Evolutionary conservation across 1,284 basidiomycete genomes (phyloP), one percentile per base, ranked within the genome.

Genomic region (Coriolopsis trogii): DNA sequence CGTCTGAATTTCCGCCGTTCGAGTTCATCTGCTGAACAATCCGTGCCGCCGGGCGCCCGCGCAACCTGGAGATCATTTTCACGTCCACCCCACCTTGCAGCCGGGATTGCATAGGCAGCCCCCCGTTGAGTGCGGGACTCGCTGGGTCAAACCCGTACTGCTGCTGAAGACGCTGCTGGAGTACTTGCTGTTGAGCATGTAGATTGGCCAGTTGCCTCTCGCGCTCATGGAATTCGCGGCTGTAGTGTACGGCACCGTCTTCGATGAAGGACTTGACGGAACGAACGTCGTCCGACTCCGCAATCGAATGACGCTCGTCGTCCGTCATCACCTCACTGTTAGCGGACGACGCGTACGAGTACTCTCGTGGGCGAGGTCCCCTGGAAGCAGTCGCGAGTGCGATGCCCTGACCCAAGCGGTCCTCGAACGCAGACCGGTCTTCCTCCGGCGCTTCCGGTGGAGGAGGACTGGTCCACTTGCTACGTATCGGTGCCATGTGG

Each of bases 381-480:
- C 76, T 79, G 1, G 83, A 75, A n/a, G 80, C 72, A 1, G 87
- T 90, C 7, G 87, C 89, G 12, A 90, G 69, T 33, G 81, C 80
- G 24, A 91, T 69, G 0, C 84, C 76, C 46, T 79, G 75, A 18
- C 80, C 87, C 10, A 91, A 74, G 46, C 82, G 75, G 55, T 76
- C 79, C 64, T 89, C 84, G 61, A 87, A 91, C 25, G 82, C 71
- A 3, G 76, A 76, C 41, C 80, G 85, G 61, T 81, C 85, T n/a
- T 78, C 77, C 13, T 79, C 74, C 0, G 89, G 75, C 1, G 89
- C 89, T 61, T 87, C 85, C 1, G 84, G 80, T 4, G 89, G 87
- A n/a, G 89, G 89, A 8, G 89, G 88, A 59, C 87, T 90, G 0
- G 88, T 91, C 88, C 88, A 91, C 66, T 87, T 86, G 25, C 78